Conservation (phyloP, 768 basidiomycete species). For the Lactarius hengduanensis region DNA sequence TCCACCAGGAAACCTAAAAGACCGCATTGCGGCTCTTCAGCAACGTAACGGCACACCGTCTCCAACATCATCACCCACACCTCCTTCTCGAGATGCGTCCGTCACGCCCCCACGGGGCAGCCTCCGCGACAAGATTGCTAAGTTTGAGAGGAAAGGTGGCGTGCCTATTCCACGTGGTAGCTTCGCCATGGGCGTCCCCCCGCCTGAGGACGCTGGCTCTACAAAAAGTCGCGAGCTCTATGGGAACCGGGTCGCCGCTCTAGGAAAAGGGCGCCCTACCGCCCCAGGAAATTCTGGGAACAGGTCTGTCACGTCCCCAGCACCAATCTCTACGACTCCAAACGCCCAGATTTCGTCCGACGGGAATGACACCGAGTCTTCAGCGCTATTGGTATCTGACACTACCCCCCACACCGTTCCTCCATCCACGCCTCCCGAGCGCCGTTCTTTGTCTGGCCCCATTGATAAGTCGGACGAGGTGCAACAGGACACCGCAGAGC, state of each 20-base stretch:
- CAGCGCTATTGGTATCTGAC: neutral
- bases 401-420: neutral
- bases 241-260: conserved; percentile 61
- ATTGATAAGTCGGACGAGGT: neutral
- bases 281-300: conserved; percentile 16
- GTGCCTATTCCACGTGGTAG: conserved; percentile 73
- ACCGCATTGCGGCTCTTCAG: conserved; percentile 80
- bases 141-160: conserved; percentile 76
- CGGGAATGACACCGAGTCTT: conserved; percentile 1
- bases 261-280: conserved; percentile 32
- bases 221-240: conserved; percentile 63
- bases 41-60: conserved; percentile 44
- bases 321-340: conserved; percentile 7
- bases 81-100: conserved; percentile 32
- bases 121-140: conserved; percentile 70
- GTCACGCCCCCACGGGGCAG: conserved; percentile 31
- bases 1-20: conserved; percentile 58
- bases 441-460: neutral
- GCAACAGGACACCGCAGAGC: neutral
- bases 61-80: conserved; percentile 37
- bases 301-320: conserved; percentile 25
- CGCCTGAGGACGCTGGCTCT: conserved; percentile 46
- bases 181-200: conserved; percentile 67
- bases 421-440: conserved; percentile 1
- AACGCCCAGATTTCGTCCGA: conserved; percentile 14